Evolutionary conservation across 495 filamentous ascomycete genomes (phyloP), one percentile per base, ranked within the genome.

Genomic region (Hypoxylon lienhwacheense): DNA sequence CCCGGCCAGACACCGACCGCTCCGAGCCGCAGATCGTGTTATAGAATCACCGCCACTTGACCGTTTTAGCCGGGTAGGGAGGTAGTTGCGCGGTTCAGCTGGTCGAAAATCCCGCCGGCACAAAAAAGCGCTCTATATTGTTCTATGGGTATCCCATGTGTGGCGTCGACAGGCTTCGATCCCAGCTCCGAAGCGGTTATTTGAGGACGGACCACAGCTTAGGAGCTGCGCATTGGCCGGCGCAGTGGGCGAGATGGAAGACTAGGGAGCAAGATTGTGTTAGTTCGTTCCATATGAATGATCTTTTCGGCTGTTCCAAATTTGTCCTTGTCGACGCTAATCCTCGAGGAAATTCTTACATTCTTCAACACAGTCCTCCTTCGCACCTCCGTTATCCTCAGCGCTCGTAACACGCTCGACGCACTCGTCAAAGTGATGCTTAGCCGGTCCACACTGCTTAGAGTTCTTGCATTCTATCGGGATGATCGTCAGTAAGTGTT

Each of bases 381-480:
- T 78, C 67, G 79, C 76, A 59, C 80, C 85, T 39, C 70, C 70
- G 21, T 73, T 66, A 12, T 87, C 82, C 61, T 83, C 74, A 69
- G 87, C 83, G 63, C 72, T 73, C 49, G 85, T 92, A 59, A 97
- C 93, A 61, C 93, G 90, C 78, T 95, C 91, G 63, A 90, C 88
- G 70, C 93, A 98, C 74, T 96, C 91, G 55, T 97, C 91, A 73
- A 84, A 97, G 81, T 98, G 93, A 81, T 97, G 91, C 83, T 97
- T 98, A 61, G 81, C 80, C 21, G 87, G 85, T 35, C 84, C 77
- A 76, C 93, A 98, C 73, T 88, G 75, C 67, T 88, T 81, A 49
- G 90, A 89, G 66, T 88, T 79, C 70, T 81, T 81, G 79, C 95
- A 98, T 60, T 95, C 95, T 98, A 73, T 55, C 64, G 8, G 22